A percentile compares a stretch with the other conserved stretches of the same genome.
Conservation (phyloP, 352 stramenopile species). For the Phytophthora hybrid region DNA sequence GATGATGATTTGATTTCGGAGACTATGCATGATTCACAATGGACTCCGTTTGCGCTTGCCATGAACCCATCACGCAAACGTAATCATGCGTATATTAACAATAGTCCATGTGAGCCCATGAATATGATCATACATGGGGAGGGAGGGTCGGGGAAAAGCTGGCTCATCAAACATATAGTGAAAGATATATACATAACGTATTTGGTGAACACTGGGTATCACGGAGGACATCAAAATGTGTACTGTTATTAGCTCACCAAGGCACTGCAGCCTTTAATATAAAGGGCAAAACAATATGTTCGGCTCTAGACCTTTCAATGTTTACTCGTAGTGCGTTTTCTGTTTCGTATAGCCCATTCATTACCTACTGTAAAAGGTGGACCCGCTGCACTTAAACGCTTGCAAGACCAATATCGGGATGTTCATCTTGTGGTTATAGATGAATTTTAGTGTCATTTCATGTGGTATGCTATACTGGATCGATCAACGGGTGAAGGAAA, state of each 20-base stretch:
- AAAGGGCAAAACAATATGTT: conserved; percentile 1
- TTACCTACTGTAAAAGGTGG: conserved; percentile 2
- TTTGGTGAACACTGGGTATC: neutral
- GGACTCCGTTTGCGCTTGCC: too few relatives aligned
- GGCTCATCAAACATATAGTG: conserved; percentile 16
- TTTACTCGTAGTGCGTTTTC: conserved; percentile 15
- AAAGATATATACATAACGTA: conserved; percentile 5
- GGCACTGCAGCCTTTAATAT: conserved; percentile 18
- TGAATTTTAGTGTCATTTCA: conserved; percentile 10
- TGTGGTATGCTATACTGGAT: conserved; percentile 6
- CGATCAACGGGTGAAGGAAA: conserved; percentile 1
- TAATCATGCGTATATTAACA: too few relatives aligned
- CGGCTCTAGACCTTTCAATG: neutral
- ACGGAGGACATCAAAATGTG: neutral
- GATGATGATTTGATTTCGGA: too few relatives aligned
- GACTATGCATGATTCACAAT: too few relatives aligned
- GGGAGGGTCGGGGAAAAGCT: conserved; percentile 5
- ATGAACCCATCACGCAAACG: too few relatives aligned
- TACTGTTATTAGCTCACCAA: conserved; percentile 16
- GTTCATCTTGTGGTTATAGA: conserved; percentile 15
- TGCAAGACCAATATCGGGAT: conserved; percentile 3
- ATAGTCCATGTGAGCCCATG: too few relatives aligned
- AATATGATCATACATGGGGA: conserved; percentile 7
- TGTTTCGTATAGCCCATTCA: neutral
- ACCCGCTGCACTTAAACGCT: neutral